Evolutionary conservation across 495 filamentous ascomycete genomes (phyloP).

Genomic region (Aspergillus bridgeri): DNA sequence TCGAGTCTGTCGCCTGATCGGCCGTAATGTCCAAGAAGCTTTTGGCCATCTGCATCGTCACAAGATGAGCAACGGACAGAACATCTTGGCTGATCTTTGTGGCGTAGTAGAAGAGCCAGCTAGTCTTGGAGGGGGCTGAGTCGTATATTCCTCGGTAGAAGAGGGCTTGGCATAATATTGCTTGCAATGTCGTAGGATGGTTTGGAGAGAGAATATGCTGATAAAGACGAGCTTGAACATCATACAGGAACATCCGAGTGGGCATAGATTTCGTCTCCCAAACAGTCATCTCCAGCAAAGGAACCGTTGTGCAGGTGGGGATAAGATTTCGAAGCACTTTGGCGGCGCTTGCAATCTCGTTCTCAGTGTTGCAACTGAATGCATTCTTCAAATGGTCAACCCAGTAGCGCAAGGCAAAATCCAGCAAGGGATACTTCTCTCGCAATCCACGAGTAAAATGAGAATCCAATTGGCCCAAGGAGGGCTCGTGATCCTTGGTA

Average conservation of each 20-base stretch:
- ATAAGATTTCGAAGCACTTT: slow-evolving; percentile 31
- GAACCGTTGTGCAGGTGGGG: slow-evolving; percentile 23
- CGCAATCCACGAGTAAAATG: slow-evolving; percentile 19
- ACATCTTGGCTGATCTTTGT: slow-evolving; percentile 25
- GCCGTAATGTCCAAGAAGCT: slow-evolving; percentile 32
- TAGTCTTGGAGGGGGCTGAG: slow-evolving; percentile 1
- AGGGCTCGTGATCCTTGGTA: slow-evolving; percentile 27
- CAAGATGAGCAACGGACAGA: slow-evolving; percentile 23
- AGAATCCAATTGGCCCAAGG: slow-evolving; percentile 23
- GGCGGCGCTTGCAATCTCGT: slow-evolving; percentile 19
- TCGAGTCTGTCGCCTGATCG: slow-evolving; percentile 23
- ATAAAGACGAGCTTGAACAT: slow-evolving; percentile 25
- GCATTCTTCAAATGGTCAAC: slow-evolving; percentile 27
- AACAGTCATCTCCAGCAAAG: slow-evolving; percentile 29
- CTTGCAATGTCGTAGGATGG: slow-evolving; percentile 20
- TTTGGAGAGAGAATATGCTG: slow-evolving; percentile 25
- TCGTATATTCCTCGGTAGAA: slow-evolving; percentile 17
- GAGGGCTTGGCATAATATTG: slow-evolving; percentile 16
- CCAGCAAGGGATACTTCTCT: slow-evolving; percentile 28
- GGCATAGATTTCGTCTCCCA: slow-evolving; percentile 32
- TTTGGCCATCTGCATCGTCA: slow-evolving; percentile 33
- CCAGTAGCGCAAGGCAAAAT: slow-evolving; percentile 40
- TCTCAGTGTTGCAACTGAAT: slow-evolving; percentile 23
- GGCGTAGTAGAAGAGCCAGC: slow-evolving; percentile 21
- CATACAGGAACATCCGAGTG: slow-evolving; percentile 22